Evolutionary conservation across 768 basidiomycete genomes (phyloP), one percentile per base, ranked within the genome.

Genomic region (Arthromyces matolae): DNA sequence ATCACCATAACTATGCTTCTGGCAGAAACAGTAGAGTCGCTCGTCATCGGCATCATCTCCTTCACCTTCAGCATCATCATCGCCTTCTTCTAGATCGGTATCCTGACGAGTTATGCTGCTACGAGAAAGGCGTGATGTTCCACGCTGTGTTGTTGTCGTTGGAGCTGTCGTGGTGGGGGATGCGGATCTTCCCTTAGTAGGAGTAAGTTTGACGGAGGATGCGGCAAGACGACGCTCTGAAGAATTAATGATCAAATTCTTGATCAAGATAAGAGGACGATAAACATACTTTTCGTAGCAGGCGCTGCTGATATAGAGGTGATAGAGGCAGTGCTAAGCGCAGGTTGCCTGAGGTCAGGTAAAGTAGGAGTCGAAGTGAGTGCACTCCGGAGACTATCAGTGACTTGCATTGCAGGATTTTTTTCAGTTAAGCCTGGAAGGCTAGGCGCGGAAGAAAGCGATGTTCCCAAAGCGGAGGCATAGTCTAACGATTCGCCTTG

Each of bases 21-120:
- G 73, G 48, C 77, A 79, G 65, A 77, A 72, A 59, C 77, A 79
- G 51, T 79, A 79, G 23, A 72, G 55, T 10, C 65, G 68, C 48
- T 75, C 72, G 49, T 78, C 76, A 31, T 75, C 76, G n/a, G 60
- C 71, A 36, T 74, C 76, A 16, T 57, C 65, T 23, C 70, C 71
- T 31, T 71, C 72, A 19, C 56, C 67, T 25, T 67, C 69, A 5
- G 67, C 71, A 33, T 68, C 73, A 19, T 72, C 73, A 14, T 68
- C 72, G 5, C 71, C 73, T 31, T 68, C 65, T n/a, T 71, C 71
- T 8, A 61, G 61, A 14, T 67, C 67, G 8, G 58, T 54, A 19
- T 69, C 69, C 32, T 58, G 54, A 18, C 37, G 71, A 63, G 46
- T 72, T 61, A 22, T 72, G 22, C 49, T 69, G 49, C 74, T 74